Conservation (phyloP, 1,139 yeast genomes). For the Scheffersomyces cryptocercus region DNA sequence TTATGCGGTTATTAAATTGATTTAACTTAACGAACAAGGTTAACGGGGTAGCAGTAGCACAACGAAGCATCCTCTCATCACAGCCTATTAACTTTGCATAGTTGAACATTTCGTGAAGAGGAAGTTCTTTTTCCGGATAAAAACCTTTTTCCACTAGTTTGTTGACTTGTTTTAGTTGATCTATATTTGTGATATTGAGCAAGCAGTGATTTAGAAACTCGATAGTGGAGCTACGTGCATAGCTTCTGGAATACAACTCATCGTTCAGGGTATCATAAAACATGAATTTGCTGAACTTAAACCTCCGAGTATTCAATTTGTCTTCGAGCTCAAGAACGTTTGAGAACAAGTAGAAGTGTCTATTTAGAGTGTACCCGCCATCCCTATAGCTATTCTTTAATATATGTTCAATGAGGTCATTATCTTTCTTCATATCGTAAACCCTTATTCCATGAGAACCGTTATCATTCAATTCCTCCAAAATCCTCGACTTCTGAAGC, state of each 20-base stretch:
- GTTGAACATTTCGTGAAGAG: too few relatives aligned
- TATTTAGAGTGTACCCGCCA: constrained; percentile 4
- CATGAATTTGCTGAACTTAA: constrained; percentile 2
- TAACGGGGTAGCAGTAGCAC: background rate
- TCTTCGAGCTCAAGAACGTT: background rate
- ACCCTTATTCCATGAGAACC: constrained; percentile 19
- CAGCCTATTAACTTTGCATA: too few relatives aligned
- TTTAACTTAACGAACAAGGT: constrained; percentile 10
- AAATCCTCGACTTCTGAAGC: constrained; percentile 10
- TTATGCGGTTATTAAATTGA: constrained; percentile 11
- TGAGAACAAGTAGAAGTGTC: constrained; percentile 9
- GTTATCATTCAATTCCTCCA: constrained; percentile 29
- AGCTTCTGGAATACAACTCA: too few relatives aligned
- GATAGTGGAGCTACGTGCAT: background rate
- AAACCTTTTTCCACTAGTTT: background rate
- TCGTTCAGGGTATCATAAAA: constrained; percentile 2
- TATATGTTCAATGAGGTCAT: constrained; percentile 9
- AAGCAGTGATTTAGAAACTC: constrained; percentile 5
- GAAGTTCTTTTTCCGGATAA: too few relatives aligned
- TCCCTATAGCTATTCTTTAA: constrained; percentile 6
- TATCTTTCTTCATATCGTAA: constrained; percentile 11
- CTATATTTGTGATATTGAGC: constrained; percentile 2
- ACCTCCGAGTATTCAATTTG: too few relatives aligned
- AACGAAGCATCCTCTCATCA: too few relatives aligned
- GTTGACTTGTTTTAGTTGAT: constrained; percentile 5